phyloP scores from a whole-genome alignment of 2,329 filamentous ascomycete genomes.

The Fusarium torreyae region DNA sequence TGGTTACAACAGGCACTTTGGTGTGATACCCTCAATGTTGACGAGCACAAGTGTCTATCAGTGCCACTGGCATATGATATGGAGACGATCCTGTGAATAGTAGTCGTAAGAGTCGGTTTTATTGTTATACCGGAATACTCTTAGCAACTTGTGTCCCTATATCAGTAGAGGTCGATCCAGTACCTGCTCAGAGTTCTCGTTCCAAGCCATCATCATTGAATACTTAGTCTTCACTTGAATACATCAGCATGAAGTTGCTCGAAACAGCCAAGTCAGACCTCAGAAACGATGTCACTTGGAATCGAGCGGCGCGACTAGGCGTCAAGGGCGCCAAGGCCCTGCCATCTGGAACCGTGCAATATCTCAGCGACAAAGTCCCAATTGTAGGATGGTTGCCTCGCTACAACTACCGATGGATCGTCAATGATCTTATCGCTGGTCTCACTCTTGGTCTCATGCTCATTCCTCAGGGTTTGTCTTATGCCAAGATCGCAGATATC shows the following conservation, averaged over 20 bases:
- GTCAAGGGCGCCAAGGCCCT: slow-evolving; percentile 52
- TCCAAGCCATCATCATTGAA: neutral
- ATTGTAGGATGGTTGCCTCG: slow-evolving; percentile 74
- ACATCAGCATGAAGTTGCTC: slow-evolving; percentile 41
- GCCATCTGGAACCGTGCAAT: slow-evolving; percentile 68
- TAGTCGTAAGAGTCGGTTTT: neutral
- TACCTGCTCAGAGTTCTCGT: neutral
- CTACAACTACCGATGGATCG: slow-evolving; percentile 73
- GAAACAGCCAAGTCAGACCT: slow-evolving; percentile 41
- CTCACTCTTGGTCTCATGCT: slow-evolving; percentile 73
- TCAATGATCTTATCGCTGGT: slow-evolving; percentile 74
- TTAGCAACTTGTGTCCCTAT: slow-evolving; percentile 9
- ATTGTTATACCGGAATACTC: neutral
- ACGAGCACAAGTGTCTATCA: neutral
- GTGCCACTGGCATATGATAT: slow-evolving; percentile 13
- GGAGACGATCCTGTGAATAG: neutral
- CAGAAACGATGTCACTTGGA: slow-evolving; percentile 46
- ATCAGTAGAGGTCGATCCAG: slow-evolving; percentile 18
- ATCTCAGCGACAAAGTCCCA: slow-evolving; percentile 72
- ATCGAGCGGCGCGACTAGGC: slow-evolving; percentile 38
- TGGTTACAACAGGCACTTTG: slow-evolving; percentile 8
- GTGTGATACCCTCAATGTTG: slow-evolving; percentile 7
- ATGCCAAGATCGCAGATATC: slow-evolving; percentile 74
- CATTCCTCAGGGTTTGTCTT: slow-evolving; percentile 74
- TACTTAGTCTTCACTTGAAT: neutral